Evolutionary conservation across 805 yeast species (phyloP), one percentile per base, ranked within the genome.

Genomic region (Lipomyces kockii): DNA sequence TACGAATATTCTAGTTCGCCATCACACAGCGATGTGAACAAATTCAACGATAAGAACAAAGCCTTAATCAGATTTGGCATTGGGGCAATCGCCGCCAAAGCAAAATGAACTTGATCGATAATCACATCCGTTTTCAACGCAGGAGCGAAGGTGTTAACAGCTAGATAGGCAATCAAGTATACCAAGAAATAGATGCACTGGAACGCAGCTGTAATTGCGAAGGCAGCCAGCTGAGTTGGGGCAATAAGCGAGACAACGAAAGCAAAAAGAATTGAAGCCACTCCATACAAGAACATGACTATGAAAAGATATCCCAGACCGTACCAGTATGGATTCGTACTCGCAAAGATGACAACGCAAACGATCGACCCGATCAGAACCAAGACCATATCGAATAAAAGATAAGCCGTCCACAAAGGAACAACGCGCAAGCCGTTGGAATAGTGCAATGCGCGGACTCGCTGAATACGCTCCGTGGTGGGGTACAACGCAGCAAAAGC

Each of bases 221-320:
- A 78, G 2, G 80, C 80, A 2, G 88, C 78, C 34, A 78, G 66
- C 57, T 77, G 78, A 5, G 78, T 74, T 49, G 72, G 56, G 39
- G 76, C 79, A 59, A 78, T 57, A 49, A 78, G 70, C 39, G 80
- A 78, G 12, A 78, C 55, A 32, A 74, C 74, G 63, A 72, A 78
- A 0, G 79, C 71, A 20, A 76, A 53, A 29, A 75, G 66, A 27
- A 70, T 65, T 1, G 80, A 69, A 6, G 78, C 75, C 27, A 77
- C 56, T 2, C 78, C 78, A 61, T 76, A 78, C 29, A 78, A 65
- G 62, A 77, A 58, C 62, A 77, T 75, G n/a, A 74, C 64, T 11
- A 77, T 62, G 69, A 76, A 78, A 32, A 78, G 55, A 58, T 75
- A 77, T 8, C 80, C 80, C 9, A 72, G 62, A 3, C 78, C 79